Percentiles rank a stretch among this genome's conserved stretches.
phyloP scores from a whole-genome alignment of 2,329 filamentous ascomycete species.

The Colletotrichum melonis region DNA sequence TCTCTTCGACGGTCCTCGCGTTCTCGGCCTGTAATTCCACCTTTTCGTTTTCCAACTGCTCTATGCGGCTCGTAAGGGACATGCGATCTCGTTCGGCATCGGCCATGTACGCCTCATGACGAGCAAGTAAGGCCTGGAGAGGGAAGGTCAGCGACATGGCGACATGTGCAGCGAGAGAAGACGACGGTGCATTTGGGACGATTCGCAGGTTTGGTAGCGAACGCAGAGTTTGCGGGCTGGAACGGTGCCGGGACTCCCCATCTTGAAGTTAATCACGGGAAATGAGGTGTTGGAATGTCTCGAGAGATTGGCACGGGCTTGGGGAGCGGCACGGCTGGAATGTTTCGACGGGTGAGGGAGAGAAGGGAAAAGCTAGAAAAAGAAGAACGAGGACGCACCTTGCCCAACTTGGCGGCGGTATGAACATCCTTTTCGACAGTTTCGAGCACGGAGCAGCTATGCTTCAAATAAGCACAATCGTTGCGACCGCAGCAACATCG shows the following conservation, averaged over 20 bases:
- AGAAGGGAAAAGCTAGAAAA: neutral
- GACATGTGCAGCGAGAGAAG: conserved; percentile 38
- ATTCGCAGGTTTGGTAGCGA: conserved; percentile 34
- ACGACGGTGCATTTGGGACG: conserved; percentile 22
- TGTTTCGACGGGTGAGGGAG: conserved; percentile 19
- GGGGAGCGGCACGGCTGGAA: conserved; percentile 17
- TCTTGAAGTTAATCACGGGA: conserved; percentile 19
- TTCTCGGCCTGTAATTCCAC: conserved; percentile 80
- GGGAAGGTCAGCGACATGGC: conserved; percentile 73
- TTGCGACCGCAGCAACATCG: conserved; percentile 87
- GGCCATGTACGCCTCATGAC: conserved; percentile 94
- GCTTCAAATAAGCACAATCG: conserved; percentile 83
- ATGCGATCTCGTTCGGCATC: conserved; percentile 88
- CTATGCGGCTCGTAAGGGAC: conserved; percentile 78
- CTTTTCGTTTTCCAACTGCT: conserved; percentile 81
- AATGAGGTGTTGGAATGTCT: conserved; percentile 35
- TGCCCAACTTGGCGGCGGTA: conserved; percentile 86
- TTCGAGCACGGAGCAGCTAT: conserved; percentile 82
- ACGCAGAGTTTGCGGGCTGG: conserved; percentile 37
- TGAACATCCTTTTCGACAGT: conserved; percentile 89
- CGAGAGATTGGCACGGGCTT: conserved; percentile 14
- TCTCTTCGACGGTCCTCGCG: conserved; percentile 83
- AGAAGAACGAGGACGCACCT: conserved; percentile 73
- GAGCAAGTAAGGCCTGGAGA: conserved; percentile 86
- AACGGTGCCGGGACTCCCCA: conserved; percentile 37